Percentiles rank a stretch among this genome's conserved stretches.
These are phyloP conservation scores for Clonostachys solani DNA, from an alignment of 2,329 filamentous ascomycete species.

Conservation along the genomic window DNA sequence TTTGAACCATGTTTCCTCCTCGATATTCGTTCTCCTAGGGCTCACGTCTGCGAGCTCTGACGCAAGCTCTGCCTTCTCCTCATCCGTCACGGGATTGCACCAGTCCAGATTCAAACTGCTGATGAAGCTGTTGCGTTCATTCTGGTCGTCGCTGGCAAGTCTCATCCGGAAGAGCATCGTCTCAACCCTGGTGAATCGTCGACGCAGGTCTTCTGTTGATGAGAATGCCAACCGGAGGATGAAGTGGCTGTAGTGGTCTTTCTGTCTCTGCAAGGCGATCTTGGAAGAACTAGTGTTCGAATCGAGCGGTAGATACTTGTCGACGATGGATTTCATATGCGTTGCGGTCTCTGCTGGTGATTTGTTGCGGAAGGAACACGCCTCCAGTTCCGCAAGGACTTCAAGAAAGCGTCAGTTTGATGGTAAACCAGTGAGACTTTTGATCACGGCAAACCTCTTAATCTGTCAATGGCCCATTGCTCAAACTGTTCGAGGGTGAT, in stretches of 20 bases:
- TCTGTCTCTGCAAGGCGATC: conserved; percentile 72
- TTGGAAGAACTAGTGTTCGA: conserved; percentile 62
- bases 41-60: conserved; percentile 52
- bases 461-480: conserved; percentile 93
- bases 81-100: conserved; percentile 81
- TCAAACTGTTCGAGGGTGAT: conserved; percentile 97
- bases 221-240: conserved; percentile 92
- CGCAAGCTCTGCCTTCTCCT: conserved; percentile 66
- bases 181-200: conserved; percentile 82
- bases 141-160: conserved; percentile 69
- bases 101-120: conserved; percentile 75
- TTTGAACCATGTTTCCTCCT: conserved; percentile 92
- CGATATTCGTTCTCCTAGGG: conserved; percentile 33
- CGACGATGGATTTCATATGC: conserved; percentile 81
- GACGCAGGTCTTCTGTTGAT: conserved; percentile 82
- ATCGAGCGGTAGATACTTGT: conserved; percentile 81
- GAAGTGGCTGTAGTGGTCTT: conserved; percentile 97
- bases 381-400: conserved; percentile 87
- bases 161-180: conserved; percentile 84
- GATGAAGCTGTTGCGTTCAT: conserved; percentile 74
- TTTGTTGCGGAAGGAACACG: conserved; percentile 92
- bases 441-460: conserved; percentile 58
- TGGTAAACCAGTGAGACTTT: not conserved
- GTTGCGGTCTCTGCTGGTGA: conserved; percentile 73
- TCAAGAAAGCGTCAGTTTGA: conserved; percentile 1